Conservation (phyloP, 768 basidiomycete genomes). For the Pleurotus citrinopileatus region DNA sequence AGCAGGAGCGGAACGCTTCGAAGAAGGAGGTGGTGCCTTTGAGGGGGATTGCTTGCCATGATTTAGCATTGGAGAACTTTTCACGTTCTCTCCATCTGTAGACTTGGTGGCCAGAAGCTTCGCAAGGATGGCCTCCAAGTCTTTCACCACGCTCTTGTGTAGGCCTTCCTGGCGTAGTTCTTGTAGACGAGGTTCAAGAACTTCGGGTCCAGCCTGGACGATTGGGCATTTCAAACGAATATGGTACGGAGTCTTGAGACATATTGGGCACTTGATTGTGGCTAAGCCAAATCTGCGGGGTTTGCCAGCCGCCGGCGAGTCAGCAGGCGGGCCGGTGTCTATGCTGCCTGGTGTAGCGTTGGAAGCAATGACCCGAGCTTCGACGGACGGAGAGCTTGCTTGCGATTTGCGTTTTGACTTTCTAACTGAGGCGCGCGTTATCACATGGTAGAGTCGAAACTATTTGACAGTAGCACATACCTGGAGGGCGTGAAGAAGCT, state of each 20-base stretch:
- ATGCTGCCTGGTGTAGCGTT: too few species aligned
- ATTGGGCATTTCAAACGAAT: conserved; percentile 47
- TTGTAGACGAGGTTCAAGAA: conserved; percentile 42
- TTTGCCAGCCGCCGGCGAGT: too few species aligned
- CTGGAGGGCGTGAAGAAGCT: too few species aligned
- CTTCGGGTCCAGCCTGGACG: conserved; percentile 37
- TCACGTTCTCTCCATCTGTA: conserved; percentile 16
- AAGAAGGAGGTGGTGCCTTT: conserved; percentile 1
- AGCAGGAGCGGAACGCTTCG: not conserved
- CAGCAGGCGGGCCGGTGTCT: too few species aligned
- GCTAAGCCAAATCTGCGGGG: not conserved
- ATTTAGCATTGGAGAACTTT: too few species aligned
- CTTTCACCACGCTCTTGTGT: conserved; percentile 32
- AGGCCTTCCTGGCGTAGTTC: conserved; percentile 34
- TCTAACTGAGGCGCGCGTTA: too few species aligned
- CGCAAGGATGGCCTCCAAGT: conserved; percentile 34
- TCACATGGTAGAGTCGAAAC: too few species aligned
- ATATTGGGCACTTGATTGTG: conserved; percentile 38
- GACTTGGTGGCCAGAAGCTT: conserved; percentile 16
- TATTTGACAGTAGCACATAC: too few species aligned
- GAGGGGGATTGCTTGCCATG: conserved; percentile 14
- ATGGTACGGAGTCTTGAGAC: conserved; percentile 42
- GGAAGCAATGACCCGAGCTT: too few species aligned
- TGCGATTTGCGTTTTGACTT: too few species aligned
- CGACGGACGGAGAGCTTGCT: too few species aligned